Evolutionary conservation across 2,329 filamentous ascomycete species (phyloP).

Genomic region (Diaporthe sp.): DNA sequence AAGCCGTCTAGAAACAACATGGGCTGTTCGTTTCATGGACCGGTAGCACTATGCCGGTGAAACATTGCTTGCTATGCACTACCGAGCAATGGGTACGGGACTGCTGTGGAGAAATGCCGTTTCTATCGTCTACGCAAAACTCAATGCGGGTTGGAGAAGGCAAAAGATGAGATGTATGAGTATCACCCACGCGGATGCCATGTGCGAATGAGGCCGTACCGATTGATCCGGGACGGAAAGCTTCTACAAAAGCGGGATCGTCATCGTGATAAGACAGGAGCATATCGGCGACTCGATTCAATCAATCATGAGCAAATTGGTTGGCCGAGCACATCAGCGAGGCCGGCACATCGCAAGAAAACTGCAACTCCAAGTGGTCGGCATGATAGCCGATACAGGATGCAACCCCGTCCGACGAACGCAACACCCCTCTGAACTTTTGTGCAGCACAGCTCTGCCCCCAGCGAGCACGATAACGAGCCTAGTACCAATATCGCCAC

Average conservation of each 20-base stretch:
- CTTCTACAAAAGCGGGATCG: slow-evolving; percentile 22
- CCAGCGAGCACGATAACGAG: slow-evolving; percentile 9
- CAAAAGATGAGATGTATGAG: not conserved
- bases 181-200: slow-evolving; percentile 24
- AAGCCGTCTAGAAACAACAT: not conserved
- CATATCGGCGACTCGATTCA: slow-evolving; percentile 11
- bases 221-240: slow-evolving; percentile 8
- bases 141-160: slow-evolving; percentile 1
- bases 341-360: slow-evolving; percentile 28
- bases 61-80: not conserved
- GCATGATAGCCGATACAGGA: slow-evolving; percentile 35
- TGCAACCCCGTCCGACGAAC: slow-evolving; percentile 23
- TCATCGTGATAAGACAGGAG: slow-evolving; percentile 22
- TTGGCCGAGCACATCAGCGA: slow-evolving; percentile 22
- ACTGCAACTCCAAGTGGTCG: slow-evolving; percentile 36
- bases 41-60: not conserved
- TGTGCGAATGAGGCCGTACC: slow-evolving; percentile 26
- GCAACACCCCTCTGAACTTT: slow-evolving; percentile 2
- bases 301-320: slow-evolving; percentile 8
- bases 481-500: slow-evolving; percentile 23
- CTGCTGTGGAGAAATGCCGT: not conserved
- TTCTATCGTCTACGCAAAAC: not conserved
- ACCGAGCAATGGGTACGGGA: not conserved
- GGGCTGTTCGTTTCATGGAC: not conserved
- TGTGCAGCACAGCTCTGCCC: not conserved